phyloP scores from a whole-genome alignment of 192 early-diverging fungal genomes.

The Podila horticola region DNA sequence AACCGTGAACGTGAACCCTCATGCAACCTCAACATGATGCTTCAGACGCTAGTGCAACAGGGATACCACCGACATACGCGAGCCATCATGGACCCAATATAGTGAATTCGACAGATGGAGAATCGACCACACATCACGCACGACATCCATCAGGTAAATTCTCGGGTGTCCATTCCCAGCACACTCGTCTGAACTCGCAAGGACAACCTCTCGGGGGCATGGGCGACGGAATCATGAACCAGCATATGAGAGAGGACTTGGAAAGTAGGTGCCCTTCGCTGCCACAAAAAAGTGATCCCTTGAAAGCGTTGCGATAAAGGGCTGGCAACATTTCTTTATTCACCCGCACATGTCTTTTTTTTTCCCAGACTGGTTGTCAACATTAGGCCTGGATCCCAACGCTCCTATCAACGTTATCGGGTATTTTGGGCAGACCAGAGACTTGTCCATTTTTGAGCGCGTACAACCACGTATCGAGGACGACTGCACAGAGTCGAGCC shows the following conservation, averaged over 20 bases:
- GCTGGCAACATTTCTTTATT: neutral
- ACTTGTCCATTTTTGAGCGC: slow-evolving; percentile 28
- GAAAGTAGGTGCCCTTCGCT: slow-evolving; percentile 18
- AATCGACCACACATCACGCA: no score
- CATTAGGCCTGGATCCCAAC: slow-evolving; percentile 17
- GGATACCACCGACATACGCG: neutral
- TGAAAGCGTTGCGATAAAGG: neutral
- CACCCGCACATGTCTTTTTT: neutral
- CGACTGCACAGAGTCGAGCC: neutral
- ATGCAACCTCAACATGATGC: neutral
- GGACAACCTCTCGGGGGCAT: slow-evolving; percentile 6
- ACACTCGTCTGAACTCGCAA: no score
- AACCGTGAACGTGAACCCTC: neutral
- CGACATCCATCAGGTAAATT: no score
- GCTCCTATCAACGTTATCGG: slow-evolving; percentile 25
- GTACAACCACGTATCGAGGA: neutral
- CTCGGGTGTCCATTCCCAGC: no score
- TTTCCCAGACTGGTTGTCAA: slow-evolving; percentile 17
- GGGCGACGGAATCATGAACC: slow-evolving; percentile 48
- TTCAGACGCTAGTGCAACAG: neutral
- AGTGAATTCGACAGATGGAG: no score
- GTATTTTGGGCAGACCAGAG: slow-evolving; percentile 30
- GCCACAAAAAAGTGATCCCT: neutral
- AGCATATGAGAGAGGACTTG: slow-evolving; percentile 41
- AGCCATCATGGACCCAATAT: neutral